These are phyloP conservation scores for Kluyveromyces marxianus DNA, from an alignment of 1,139 yeast species.

Conservation along the genomic window DNA sequence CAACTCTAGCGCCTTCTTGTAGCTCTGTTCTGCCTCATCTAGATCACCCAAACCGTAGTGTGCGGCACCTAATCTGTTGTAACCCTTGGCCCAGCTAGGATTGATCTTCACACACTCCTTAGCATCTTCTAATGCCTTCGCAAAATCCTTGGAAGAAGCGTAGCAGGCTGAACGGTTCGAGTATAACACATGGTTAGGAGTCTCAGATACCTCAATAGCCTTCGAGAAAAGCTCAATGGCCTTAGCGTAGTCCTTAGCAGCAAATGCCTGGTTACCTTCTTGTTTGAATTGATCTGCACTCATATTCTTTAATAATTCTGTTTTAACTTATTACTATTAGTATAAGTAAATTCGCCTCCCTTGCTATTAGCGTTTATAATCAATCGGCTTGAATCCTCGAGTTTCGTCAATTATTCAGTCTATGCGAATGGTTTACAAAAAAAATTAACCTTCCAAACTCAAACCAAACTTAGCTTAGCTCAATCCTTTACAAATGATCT, in stretches of 20 bases:
- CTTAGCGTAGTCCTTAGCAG: conserved; percentile 71
- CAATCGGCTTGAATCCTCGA: no score
- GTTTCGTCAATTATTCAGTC: no score
- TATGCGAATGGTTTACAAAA: no score
- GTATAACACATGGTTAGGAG: conserved; percentile 82
- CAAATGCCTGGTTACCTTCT: conserved; percentile 86
- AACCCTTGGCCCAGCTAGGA: conserved; percentile 89
- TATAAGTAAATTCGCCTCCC: no score
- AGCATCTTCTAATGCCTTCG: conserved; percentile 76
- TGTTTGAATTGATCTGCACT: conserved; percentile 71
- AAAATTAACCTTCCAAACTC: no score
- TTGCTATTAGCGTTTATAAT: no score
- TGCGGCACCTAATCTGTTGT: conserved; percentile 91
- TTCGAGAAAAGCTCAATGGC: conserved; percentile 77
- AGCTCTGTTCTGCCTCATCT: conserved; percentile 61
- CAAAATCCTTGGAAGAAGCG: conserved; percentile 70
- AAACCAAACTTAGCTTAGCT: no score
- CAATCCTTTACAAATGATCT: no score
- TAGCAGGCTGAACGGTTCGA: conserved; percentile 93
- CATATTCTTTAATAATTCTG: conserved; percentile 17
- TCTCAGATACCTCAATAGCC: conserved; percentile 78
- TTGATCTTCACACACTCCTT: conserved; percentile 72
- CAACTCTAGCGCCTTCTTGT: conserved; percentile 73
- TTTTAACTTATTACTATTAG: no score
- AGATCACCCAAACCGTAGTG: conserved; percentile 74